Base-by-base conservation (phyloP, 1,139 yeast genomes). In the Geotrichum reessii region DNA sequence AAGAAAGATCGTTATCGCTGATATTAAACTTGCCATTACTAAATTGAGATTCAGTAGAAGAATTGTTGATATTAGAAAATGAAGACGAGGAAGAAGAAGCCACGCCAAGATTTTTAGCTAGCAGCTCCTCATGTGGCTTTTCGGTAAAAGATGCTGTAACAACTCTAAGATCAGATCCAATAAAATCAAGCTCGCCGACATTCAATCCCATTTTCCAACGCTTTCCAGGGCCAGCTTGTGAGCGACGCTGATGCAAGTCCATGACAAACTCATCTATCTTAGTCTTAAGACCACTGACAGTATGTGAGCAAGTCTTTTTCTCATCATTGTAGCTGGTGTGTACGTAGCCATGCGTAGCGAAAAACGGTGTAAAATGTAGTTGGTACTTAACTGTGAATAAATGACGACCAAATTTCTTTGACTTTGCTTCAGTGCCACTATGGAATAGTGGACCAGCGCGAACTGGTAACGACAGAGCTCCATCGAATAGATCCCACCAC, bases 401-500 rank as follows among this genome's bases (percentile, higher is more conserved):
- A 66, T 87, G 93, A 5, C 85, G 78, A 0, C 96, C 90, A 74
- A 92, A 87, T 66, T 87, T 88, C 28, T 60, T 60, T 52, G 81
- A 77, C 58, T 78, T 73, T 24, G 74, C 65, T 64, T 71, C 60
- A 63, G 71, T 66, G 51, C 69, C 71, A 17, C 77, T 72, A 21
- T 79, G 81, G 69, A 88, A 93, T 24, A 93, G 71, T 14, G 74
- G 74, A 0, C 98, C 98, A 49, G 81, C 79, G 60, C 90, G 80
- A 3, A 89, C 80, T 0, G 98, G 97, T 44, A 89, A 75, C 4
- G 95, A 85, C 33, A 86, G 75, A 37, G 81, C 80, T 51, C 88
- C 83, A 27, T 86, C 83, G 67, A 93, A 83, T 57, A 86, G 78
- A 54, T 78, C 74, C 96, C 97, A 91, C 98, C 98, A 93, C 47